These are phyloP conservation scores for Boletus smithii DNA, from an alignment of 1,284 basidiomycete genomes.

Conservation along the genomic window DNA sequence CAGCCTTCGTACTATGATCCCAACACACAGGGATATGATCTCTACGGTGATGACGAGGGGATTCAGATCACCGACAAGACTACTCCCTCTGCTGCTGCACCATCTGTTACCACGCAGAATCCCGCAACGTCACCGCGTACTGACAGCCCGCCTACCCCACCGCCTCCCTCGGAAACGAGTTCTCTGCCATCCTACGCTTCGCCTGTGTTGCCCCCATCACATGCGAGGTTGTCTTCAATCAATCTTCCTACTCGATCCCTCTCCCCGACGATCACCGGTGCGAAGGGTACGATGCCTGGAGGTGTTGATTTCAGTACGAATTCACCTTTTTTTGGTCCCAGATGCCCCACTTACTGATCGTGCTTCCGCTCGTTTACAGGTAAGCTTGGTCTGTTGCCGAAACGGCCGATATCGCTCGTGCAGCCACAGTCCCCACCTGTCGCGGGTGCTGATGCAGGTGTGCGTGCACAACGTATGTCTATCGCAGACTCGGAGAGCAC, in stretches of 20 bases:
- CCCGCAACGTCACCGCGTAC: neutral
- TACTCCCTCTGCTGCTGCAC: neutral
- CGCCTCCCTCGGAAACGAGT: neutral
- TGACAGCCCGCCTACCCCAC: neutral
- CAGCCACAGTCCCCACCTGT: slow-evolving; percentile 36
- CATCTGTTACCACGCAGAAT: neutral
- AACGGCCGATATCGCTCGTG: slow-evolving; percentile 68
- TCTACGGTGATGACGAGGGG: slow-evolving; percentile 21
- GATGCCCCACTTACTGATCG: neutral
- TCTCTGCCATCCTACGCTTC: slow-evolving; percentile 13
- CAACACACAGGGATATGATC: slow-evolving; percentile 31
- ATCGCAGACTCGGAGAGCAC: slow-evolving; percentile 14
- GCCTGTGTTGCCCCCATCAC: slow-evolving; percentile 3
- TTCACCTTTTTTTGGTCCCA: neutral
- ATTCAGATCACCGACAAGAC: slow-evolving; percentile 15
- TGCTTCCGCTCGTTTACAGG: slow-evolving; percentile 7
- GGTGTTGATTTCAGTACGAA: slow-evolving; percentile 31
- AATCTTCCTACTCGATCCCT: slow-evolving; percentile 9
- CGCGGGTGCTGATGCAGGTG: neutral
- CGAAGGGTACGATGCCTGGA: slow-evolving; percentile 8
- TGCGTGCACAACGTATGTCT: slow-evolving; percentile 7
- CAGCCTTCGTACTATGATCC: slow-evolving; percentile 40
- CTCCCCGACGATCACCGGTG: slow-evolving; percentile 10
- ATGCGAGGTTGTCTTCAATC: neutral
- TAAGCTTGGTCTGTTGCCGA: slow-evolving; percentile 71